Base-by-base conservation (phyloP, 2,329 filamentous ascomycete species). In the Aspergillus pseudotamarii region DNA sequence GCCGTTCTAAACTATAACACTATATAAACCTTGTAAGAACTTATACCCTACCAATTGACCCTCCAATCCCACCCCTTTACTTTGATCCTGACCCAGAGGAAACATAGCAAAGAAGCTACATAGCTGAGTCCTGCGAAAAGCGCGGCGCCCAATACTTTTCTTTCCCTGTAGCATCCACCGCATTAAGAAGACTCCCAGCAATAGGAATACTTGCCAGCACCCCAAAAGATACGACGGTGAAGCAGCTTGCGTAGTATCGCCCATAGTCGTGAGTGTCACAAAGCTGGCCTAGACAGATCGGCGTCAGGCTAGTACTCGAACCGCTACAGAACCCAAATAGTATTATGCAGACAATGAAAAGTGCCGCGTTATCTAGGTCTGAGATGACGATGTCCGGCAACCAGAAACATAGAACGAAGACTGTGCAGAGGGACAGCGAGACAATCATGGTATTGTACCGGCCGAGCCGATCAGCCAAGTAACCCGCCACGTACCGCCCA, bases 271-370 rank as follows among this genome's bases (percentile, higher is more conserved):
- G 70, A 0, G 77, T 79, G 2, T 69, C 65, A 62, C 82, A 84
- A 8, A 84, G 73, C 66, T 84, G 81, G 3, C 80, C 80, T 4
- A 84, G 73, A 58, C 81, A 84, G 0, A 80, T 73, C 0, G 78
- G 79, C 6, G 73, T 76, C 57, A 80, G 50, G 36, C 73, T 76
- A 45, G 80, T 73, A 26, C 76, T 78, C 3, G 72, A 72, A 5
- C 78, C 79, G 30, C 72, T 73, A 38, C 67, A 75, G 60, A 80
- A 79, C 2, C 78, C 78, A 48, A 79, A 72, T 1, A 71, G 45
- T 4, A 69, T 57, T 0, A 64, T 58, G 43, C 67, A 71, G 21
- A 62, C 61, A 3, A 70, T 63, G 11, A 71, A 36, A 0, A 62
- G 57, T 2, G 54, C 45, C 2, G 45, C 10, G 36, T 30, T 62